Base-by-base conservation (phyloP, 1,139 yeast genomes). In the Sugiyamaella japonica region DNA sequence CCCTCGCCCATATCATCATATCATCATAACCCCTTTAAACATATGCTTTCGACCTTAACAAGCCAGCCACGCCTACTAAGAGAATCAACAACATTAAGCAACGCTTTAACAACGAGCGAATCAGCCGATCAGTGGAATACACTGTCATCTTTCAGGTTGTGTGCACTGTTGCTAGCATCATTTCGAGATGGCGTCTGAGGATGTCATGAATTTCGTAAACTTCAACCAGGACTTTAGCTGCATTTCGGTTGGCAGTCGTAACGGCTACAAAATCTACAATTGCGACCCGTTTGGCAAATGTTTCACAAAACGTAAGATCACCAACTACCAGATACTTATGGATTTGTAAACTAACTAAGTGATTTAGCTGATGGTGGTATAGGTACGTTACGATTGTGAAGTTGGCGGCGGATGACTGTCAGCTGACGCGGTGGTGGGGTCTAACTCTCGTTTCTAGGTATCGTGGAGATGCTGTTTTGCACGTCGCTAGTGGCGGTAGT, bases 151-250 rank as follows among this genome's bases (percentile, higher is more conserved):
- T 7, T 34, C n/a, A n/a, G n/a, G 3, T n/a, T 34, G 15, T n/a
- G 16, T n/a, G 38, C 13, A n/a, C 41, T 7, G 38, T 34, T 7
- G 13, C 38, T 15, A 15, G 16, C 25, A 38, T 15, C 25, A 34
- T 36, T 13, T 20, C 37, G 32, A 17, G n/a, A 45, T 45, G 49
- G 32, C 49, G 12, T 45, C 52, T 28, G 53, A 42, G 34, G 57
- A 65, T 51, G 56, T 63, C 34, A 65, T 84, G 57, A 82, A 82
- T 66, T 80, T 76, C 66, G 80, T 90, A 57, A 81, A 86, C 51
- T 93, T 93, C 76, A 93, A 93, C 71, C 99, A 93, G 73, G 96
- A 91, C 69, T 86, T 87, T 56, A 78, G 90, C 56, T 91, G 97
- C 68, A 79, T 91, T 29, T 89, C 97, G 1, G 81, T 89, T 6